Conservation (phyloP, 345 rosid genomes). For the Dimocarpus longan region DNA sequence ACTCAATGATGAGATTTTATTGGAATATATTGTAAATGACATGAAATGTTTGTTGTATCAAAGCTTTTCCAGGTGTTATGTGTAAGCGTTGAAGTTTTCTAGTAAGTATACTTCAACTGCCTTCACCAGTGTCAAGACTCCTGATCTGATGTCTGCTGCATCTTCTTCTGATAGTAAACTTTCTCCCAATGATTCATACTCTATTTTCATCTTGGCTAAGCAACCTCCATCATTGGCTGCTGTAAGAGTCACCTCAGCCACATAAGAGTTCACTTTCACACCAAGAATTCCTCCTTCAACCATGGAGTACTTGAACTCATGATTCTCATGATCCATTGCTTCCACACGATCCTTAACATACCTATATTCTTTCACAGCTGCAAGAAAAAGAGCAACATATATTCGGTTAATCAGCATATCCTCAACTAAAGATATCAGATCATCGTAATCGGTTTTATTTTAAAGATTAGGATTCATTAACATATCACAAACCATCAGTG, state of each 20-base stretch:
- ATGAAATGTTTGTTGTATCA: too few relatives aligned
- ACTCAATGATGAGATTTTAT: background rate
- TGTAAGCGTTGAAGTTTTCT: constrained; percentile 9
- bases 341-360: constrained; percentile 1
- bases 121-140: constrained; percentile 11
- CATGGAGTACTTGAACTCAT: constrained; percentile 1
- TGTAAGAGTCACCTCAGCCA: background rate
- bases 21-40: too few relatives aligned
- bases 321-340: background rate
- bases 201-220: constrained; percentile 13
- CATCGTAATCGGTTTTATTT: background rate
- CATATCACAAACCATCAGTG: constrained; percentile 20
- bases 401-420: too few relatives aligned
- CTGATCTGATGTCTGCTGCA: background rate
- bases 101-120: background rate
- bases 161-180: background rate
- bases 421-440: background rate
- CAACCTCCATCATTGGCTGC: background rate
- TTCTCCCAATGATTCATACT: constrained; percentile 9
- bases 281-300: constrained; percentile 15
- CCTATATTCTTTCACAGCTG: background rate
- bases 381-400: background rate
- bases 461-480: background rate
- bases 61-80: background rate
- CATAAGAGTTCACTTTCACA: constrained; percentile 4